Base-by-base conservation (phyloP, 2,329 filamentous ascomycete genomes). In the Periconia macrospinosa region DNA sequence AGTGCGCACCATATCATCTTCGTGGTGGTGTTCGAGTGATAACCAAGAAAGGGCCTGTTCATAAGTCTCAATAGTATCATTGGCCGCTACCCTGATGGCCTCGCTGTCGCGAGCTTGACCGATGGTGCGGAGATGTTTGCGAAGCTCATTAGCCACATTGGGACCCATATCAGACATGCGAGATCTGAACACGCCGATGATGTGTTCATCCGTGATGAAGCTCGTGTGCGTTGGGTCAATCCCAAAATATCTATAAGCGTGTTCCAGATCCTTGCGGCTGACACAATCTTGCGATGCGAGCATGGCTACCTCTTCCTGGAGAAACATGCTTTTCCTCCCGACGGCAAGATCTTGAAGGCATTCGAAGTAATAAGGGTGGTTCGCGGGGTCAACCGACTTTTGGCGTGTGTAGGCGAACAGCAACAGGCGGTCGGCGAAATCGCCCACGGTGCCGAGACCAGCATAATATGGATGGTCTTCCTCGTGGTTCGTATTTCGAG, bases 21-120 rank as follows among this genome's bases (percentile, higher is more conserved):
- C 62, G 10, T 78, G 81, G 11, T 72, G 55, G 18, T 62, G 62
- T 6, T 67, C 71, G 11, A 84, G 80, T 8, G 80, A 83, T 13
- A 90, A 76, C 74, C 82, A 89, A 13, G 81, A 74, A 30, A 88
- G 76, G 1, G 87, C 87, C 65, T 89, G 84, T 44, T 85, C 80
- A 51, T 83, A 81, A n/a, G 81, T 85, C 56, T 86, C 80, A 27
- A 87, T 77, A 14, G 77, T 79, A 63, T 83, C 81, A 61, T 83
- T 79, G 5, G 86, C 84, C 43, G 83, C 81, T 45, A 79, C 78
- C 57, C 81, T 77, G 49, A 90, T 83, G 41, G 75, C 76, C 42
- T 82, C 76, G 66, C 86, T 90, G 19, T 76, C 71, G 47, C 84
- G 79, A 37, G 80, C 76, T 30, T 80, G 75, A 1, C 85, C 87